phyloP scores from a whole-genome alignment of 1,284 basidiomycete genomes.

The Ceratobasidium sp. region DNA sequence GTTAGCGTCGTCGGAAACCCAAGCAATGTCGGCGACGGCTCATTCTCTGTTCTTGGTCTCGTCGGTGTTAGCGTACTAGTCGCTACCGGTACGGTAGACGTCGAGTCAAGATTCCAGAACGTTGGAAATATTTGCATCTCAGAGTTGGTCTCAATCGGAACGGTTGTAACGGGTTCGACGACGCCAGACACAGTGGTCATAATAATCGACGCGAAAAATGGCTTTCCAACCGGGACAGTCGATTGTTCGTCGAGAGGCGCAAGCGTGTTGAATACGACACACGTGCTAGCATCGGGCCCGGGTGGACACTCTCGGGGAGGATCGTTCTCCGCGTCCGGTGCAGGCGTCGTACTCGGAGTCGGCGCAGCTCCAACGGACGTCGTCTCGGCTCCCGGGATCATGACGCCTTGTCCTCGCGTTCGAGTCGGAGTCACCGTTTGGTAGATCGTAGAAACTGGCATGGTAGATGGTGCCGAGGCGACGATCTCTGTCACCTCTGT shows the following conservation, averaged over 20 bases:
- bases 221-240: background rate
- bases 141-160: background rate
- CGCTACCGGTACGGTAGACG: background rate
- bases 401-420: too few relatives aligned
- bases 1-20: background rate
- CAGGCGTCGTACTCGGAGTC: background rate
- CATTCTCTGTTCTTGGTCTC: constrained; percentile 2
- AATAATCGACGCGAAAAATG: background rate
- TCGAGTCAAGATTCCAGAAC: background rate
- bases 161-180: background rate
- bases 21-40: background rate
- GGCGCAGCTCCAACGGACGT: background rate
- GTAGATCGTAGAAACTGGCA: too few relatives aligned
- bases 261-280: background rate
- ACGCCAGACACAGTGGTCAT: background rate
- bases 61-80: background rate
- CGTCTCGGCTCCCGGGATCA: too few relatives aligned
- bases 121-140: background rate
- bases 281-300: background rate
- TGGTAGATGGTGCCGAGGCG: background rate
- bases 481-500: background rate
- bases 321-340: too few relatives aligned
- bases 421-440: too few relatives aligned
- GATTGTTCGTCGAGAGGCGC: background rate
- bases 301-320: background rate